These are phyloP conservation scores for Zopfochytrium polystomum DNA, from an alignment of 371 early-diverging fungal genomes.

Conservation along the genomic window DNA sequence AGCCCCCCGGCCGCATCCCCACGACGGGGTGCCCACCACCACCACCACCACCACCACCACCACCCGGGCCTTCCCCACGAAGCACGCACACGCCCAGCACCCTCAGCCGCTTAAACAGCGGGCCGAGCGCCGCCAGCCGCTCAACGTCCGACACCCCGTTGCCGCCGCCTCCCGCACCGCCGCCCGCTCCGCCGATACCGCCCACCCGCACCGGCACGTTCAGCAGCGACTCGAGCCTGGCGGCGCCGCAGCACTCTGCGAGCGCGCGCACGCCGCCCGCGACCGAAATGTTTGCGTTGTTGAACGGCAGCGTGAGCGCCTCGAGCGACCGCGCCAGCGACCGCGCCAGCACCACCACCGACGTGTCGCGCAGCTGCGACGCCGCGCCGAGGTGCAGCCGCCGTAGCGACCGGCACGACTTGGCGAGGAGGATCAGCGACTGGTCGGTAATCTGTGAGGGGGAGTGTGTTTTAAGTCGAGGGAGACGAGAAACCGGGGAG, in stretches of 20 bases:
- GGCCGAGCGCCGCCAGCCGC: conserved; percentile 11
- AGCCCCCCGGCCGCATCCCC: no score
- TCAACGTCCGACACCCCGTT: conserved; percentile 4
- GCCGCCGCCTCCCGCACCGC: neutral
- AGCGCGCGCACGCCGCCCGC: conserved; percentile 1
- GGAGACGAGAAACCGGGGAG: no score
- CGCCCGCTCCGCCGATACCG: no score
- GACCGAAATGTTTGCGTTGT: conserved; percentile 8
- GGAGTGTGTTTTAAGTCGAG: no score
- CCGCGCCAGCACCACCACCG: conserved; percentile 23
- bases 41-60: no score
- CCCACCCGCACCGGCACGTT: conserved; percentile 19
- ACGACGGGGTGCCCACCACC: no score
- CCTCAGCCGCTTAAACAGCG: conserved; percentile 9
- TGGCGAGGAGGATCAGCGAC: conserved; percentile 27
- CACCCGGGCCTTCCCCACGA: no score
- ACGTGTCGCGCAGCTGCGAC: conserved; percentile 18
- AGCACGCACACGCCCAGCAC: conserved; percentile 16
- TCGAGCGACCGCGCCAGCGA: conserved; percentile 5
- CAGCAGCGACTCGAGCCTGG: conserved; percentile 7
- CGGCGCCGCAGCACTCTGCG: neutral
- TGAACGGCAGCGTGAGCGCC: conserved; percentile 25
- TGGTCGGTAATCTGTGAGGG: conserved; percentile 28
- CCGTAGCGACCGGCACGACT: conserved; percentile 14
- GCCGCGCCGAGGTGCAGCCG: conserved; percentile 27